phyloP scores from a whole-genome alignment of 23 red algal species.

The Pyropia yezoensis region DNA sequence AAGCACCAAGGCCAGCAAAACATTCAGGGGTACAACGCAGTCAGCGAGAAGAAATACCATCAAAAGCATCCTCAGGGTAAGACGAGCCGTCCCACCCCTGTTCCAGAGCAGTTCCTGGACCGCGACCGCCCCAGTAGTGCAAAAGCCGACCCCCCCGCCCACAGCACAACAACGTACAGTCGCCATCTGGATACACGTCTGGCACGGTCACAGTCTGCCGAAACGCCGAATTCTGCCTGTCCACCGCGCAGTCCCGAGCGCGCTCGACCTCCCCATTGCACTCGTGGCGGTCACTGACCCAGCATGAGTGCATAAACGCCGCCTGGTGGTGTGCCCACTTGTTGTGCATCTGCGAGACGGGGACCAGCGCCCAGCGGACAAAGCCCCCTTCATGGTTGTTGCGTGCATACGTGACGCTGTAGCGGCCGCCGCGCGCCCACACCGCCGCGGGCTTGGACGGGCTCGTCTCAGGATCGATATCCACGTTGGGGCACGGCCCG shows the following conservation, averaged over 20 bases:
- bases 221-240: slow-evolving; percentile 18
- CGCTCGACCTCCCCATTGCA: slow-evolving; percentile 10
- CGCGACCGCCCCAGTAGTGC: too few relatives aligned
- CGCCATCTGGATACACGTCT: slow-evolving; percentile 39
- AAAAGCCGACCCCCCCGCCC: too few relatives aligned
- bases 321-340: slow-evolving; percentile 20
- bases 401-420: not conserved
- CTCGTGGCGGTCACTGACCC: slow-evolving; percentile 10
- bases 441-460: too few relatives aligned
- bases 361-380: slow-evolving; percentile 32
- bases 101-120: too few relatives aligned
- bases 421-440: too few relatives aligned
- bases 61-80: too few relatives aligned
- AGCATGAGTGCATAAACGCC: slow-evolving; percentile 33
- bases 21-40: too few relatives aligned
- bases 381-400: slow-evolving; percentile 55
- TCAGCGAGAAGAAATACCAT: too few relatives aligned
- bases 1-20: too few relatives aligned
- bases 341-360: slow-evolving; percentile 21
- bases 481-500: too few relatives aligned
- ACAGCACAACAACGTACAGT: not conserved
- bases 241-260: slow-evolving; percentile 6
- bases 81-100: too few relatives aligned
- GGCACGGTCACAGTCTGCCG: slow-evolving; percentile 22
- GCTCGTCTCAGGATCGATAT: too few relatives aligned